phyloP scores from a whole-genome alignment of 495 filamentous ascomycete species.

The Penicillium atrosanguineum region DNA sequence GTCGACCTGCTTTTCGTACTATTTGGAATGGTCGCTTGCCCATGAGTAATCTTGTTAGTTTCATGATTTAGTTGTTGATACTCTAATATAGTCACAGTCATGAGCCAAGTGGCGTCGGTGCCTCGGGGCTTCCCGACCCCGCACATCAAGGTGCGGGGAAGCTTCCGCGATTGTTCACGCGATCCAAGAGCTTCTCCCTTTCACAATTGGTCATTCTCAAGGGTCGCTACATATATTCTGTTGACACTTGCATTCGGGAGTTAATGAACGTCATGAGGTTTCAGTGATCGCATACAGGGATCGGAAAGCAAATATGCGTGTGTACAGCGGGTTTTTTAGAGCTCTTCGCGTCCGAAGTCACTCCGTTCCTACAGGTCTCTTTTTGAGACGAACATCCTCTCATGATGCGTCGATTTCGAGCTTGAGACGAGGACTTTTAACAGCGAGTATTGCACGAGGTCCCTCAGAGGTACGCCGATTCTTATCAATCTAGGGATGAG shows the following conservation, averaged over 20 bases:
- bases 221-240: not conserved
- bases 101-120: not conserved
- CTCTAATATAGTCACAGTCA: not conserved
- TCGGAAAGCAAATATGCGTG: constrained; percentile 17
- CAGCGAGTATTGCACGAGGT: constrained; percentile 46
- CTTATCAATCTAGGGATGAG: not conserved
- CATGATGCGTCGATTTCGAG: constrained; percentile 10
- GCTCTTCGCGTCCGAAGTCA: constrained; percentile 4
- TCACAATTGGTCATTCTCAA: not conserved
- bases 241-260: not conserved
- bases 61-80: too few relatives aligned
- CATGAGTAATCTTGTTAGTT: too few relatives aligned
- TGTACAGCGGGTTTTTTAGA: constrained; percentile 5
- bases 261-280: constrained; percentile 7
- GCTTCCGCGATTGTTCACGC: constrained; percentile 2
- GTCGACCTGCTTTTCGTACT: too few relatives aligned
- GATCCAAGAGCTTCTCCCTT: not conserved
- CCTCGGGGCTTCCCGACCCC: constrained; percentile 15
- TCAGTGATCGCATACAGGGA: not conserved
- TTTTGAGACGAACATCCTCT: not conserved
- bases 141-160: constrained; percentile 17
- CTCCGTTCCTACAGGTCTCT: not conserved
- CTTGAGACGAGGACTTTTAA: constrained; percentile 40
- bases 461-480: constrained; percentile 37
- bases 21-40: too few relatives aligned